These are phyloP conservation scores for Berberis thunbergii DNA, from an alignment of 164 flowering plant genomes.

Conservation along the genomic window DNA sequence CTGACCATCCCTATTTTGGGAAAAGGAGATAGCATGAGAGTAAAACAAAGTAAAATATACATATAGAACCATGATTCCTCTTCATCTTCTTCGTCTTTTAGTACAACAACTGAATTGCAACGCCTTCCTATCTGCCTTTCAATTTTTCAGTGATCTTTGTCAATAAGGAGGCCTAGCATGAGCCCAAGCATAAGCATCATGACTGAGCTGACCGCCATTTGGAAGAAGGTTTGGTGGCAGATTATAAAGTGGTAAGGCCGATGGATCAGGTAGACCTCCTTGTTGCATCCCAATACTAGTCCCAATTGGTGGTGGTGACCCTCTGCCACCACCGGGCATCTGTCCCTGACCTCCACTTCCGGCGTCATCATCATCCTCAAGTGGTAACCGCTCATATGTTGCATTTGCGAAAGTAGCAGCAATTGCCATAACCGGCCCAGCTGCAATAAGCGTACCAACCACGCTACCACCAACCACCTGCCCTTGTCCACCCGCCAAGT, in stretches of 20 bases:
- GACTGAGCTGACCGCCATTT: slow-evolving; percentile 44
- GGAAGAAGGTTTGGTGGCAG: slow-evolving; percentile 44
- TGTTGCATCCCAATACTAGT: slow-evolving; percentile 8
- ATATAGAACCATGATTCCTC: slow-evolving; percentile 1
- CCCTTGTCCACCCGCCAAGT: slow-evolving; percentile 54
- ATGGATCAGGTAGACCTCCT: slow-evolving; percentile 13
- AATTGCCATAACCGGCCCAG: slow-evolving; percentile 68
- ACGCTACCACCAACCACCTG: slow-evolving; percentile 36
- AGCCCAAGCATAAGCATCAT: slow-evolving; percentile 50
- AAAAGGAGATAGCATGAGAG: not conserved
- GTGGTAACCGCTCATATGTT: slow-evolving; percentile 56
- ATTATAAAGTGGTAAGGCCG: slow-evolving; percentile 22
- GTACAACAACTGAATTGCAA: not conserved
- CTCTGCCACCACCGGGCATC: slow-evolving; percentile 5
- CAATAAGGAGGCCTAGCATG: slow-evolving; percentile 33
- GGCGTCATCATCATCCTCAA: slow-evolving; percentile 43
- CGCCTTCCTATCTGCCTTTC: not conserved
- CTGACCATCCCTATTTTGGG: slow-evolving; percentile 1
- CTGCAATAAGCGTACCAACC: slow-evolving; percentile 58
- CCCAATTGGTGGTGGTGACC: slow-evolving; percentile 12
- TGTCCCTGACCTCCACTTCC: slow-evolving; percentile 13
- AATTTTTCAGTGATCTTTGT: not conserved
- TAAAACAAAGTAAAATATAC: slow-evolving; percentile 4
- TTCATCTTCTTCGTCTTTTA: not conserved
- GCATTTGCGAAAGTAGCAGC: slow-evolving; percentile 75